These are phyloP conservation scores for Saccharomycopsis sp. DNA, from an alignment of 805 yeast genomes.

Conservation along the genomic window DNA sequence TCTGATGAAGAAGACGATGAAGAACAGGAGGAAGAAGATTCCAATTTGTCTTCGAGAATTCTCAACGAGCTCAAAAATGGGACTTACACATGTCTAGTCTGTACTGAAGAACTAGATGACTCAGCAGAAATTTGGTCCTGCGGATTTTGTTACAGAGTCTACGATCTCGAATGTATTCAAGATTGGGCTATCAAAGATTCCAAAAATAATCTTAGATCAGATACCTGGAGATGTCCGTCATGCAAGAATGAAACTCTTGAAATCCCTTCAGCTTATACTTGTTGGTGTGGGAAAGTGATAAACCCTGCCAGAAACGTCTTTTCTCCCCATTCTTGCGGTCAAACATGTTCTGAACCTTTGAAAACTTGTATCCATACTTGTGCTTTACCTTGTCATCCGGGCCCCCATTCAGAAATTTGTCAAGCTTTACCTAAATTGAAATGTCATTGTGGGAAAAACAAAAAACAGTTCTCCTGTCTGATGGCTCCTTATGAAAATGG, in stretches of 20 bases:
- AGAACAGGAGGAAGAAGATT: not conserved
- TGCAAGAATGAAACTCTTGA: conserved; percentile 41
- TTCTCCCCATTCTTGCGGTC: conserved; percentile 84
- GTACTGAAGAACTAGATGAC: conserved; percentile 71
- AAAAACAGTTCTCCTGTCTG: conserved; percentile 61
- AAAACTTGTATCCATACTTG: conserved; percentile 64
- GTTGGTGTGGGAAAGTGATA: conserved; percentile 82
- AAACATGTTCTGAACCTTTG: conserved; percentile 54
- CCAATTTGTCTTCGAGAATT: not conserved
- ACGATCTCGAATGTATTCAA: conserved; percentile 72
- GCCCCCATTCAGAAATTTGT: conserved; percentile 70
- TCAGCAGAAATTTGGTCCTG: conserved; percentile 73
- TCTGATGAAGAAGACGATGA: conserved; percentile 1
- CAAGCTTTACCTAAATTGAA: conserved; percentile 59
- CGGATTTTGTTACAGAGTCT: conserved; percentile 64
- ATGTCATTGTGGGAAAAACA: conserved; percentile 66
- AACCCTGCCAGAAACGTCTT: conserved; percentile 52
- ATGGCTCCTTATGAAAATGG: conserved; percentile 58
- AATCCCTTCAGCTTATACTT: conserved; percentile 49
- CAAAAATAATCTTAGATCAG: conserved; percentile 35
- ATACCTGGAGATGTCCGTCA: conserved; percentile 80
- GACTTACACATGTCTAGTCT: conserved; percentile 75
- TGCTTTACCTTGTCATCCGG: conserved; percentile 73
- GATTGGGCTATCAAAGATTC: conserved; percentile 82
- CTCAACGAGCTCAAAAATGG: conserved; percentile 48